phyloP scores from a whole-genome alignment of 768 basidiomycete genomes.

The Phanerochaete carnosa region DNA sequence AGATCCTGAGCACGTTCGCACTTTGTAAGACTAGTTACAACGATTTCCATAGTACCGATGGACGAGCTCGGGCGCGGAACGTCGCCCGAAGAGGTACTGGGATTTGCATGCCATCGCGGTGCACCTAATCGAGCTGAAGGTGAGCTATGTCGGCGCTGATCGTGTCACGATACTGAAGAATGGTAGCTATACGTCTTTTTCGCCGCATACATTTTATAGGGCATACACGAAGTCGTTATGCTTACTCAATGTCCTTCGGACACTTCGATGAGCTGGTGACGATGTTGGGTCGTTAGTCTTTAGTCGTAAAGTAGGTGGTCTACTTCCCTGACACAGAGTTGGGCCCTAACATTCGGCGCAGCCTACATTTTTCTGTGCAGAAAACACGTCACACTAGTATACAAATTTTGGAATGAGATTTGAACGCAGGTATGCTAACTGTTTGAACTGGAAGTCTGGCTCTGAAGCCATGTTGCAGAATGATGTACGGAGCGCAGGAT shows the following conservation, averaged over 20 bases:
- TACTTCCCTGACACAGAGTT: background rate
- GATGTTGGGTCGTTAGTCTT: slow-evolving; percentile 73
- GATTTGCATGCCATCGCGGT: slow-evolving; percentile 81
- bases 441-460: background rate
- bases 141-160: slow-evolving; percentile 26
- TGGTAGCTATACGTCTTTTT: slow-evolving; percentile 83
- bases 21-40: slow-evolving; percentile 59
- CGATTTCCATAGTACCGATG: slow-evolving; percentile 72
- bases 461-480: slow-evolving; percentile 46
- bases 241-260: slow-evolving; percentile 29
- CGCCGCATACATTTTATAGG: slow-evolving; percentile 58
- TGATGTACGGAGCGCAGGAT: slow-evolving; percentile 67
- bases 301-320: slow-evolving; percentile 73
- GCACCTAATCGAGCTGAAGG: slow-evolving; percentile 70
- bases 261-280: slow-evolving; percentile 80
- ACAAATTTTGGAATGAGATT: slow-evolving; percentile 69
- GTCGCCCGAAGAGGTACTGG: slow-evolving; percentile 78
- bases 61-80: slow-evolving; percentile 96
- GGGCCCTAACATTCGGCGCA: slow-evolving; percentile 26
- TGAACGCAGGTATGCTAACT: slow-evolving; percentile 60
- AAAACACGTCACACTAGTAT: slow-evolving; percentile 47
- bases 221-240: background rate
- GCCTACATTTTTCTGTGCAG: slow-evolving; percentile 81
- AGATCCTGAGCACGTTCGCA: slow-evolving; percentile 90
- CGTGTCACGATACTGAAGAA: background rate